Base-by-base conservation (phyloP, 495 filamentous ascomycete genomes). In the Penicillium longicatenatum region DNA sequence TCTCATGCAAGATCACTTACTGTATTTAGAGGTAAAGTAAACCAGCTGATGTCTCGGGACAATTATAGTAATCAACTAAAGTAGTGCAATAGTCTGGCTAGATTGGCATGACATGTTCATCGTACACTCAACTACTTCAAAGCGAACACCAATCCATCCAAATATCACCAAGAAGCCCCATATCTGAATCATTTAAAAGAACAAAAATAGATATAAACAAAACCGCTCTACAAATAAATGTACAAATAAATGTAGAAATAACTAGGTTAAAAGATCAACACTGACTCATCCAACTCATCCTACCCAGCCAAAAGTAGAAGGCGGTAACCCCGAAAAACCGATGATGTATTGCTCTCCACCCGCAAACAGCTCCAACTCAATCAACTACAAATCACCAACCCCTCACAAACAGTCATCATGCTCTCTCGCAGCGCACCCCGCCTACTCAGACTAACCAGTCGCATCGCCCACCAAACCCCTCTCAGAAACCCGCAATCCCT, bases 321-420 rank as follows among this genome's bases (percentile, higher is more conserved):
- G 37, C 37, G 37, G 37, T 39, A 39, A 17, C 37, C 37, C 37
- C 37, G 37, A 17, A 39, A 39, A 39, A 3, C 37, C 37, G 37
- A 39, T 39, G 37, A 39, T 39, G 37, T 39, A 39, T 39, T 39
- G 37, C 37, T 39, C 37, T 39, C 37, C 37, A 39, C 37, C 37
- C 37, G 37, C 37, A 39, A 39, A 39, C 37, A 39, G 37, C 37
- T 39, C 16, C 14, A 39, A n/a, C 3, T 12, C 16, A 17, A 39
- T 39, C 37, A 26, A 26, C 26, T 17, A 39, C 37, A 16, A 39
- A 39, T 16, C 37, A 39, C 37, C 14, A 39, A 17, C 4, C 31
- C 31, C 9, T 39, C 37, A 39, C 14, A 39, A 39, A 39, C 14
- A 16, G 4, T n/a, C 37, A 39, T 17, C 16, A 39, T 39, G 37